phyloP scores from a whole-genome alignment of 352 stramenopile genomes.

The Pythium pyrilobum region DNA sequence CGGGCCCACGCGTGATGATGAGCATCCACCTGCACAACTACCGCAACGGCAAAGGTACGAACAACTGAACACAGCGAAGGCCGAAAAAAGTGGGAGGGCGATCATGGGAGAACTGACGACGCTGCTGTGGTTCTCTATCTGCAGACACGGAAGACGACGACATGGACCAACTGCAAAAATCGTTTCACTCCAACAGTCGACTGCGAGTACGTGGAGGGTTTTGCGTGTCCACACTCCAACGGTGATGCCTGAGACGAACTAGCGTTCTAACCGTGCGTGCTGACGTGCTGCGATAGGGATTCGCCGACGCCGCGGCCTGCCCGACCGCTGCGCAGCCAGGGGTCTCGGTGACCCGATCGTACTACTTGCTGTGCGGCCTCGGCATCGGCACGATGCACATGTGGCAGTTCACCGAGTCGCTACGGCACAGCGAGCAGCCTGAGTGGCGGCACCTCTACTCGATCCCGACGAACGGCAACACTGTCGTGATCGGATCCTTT shows the following conservation, averaged over 20 bases:
- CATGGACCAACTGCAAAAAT: conserved; percentile 75
- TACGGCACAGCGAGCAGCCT: conserved; percentile 20
- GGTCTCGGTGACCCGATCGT: conserved; percentile 15
- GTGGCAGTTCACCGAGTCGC: conserved; percentile 65
- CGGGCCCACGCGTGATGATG: conserved; percentile 64
- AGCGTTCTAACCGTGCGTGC: no score
- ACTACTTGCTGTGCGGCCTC: conserved; percentile 72
- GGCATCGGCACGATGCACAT: conserved; percentile 65
- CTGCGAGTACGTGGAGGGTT: conserved; percentile 36
- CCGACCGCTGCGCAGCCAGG: neutral
- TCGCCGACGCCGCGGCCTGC: conserved; percentile 65
- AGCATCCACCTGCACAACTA: conserved; percentile 81
- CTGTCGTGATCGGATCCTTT: conserved; percentile 47
- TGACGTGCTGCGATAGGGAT: conserved; percentile 37
- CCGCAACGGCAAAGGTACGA: conserved; percentile 72
- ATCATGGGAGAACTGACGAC: no score
- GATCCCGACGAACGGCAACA: conserved; percentile 51
- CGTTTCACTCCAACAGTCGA: conserved; percentile 52
- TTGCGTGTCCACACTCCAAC: no score
- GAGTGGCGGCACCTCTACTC: conserved; percentile 55
- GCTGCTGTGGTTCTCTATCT: no score
- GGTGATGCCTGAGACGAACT: no score
- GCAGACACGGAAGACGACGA: conserved; percentile 73
- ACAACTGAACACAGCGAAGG: no score
- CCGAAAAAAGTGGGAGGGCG: no score